Evolutionary conservation across 805 yeast genomes (phyloP), one percentile per base, ranked within the genome.

Genomic region (Saccharomycopsis olivae): DNA sequence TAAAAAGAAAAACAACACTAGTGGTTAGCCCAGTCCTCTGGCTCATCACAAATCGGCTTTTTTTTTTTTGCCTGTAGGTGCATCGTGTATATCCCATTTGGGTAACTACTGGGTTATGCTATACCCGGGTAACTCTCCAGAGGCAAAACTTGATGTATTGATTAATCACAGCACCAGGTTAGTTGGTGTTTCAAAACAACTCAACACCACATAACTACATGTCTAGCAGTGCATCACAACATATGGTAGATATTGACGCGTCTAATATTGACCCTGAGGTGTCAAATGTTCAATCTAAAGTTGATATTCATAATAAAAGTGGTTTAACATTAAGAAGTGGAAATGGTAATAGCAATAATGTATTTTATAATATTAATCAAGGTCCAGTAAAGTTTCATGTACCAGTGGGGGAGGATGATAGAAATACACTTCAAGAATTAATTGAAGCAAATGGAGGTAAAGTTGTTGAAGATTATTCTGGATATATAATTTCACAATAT

Each of bases 401-500:
- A 8, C 41, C 46, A 10, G 21, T 19, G 3, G 16, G 19, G 23
- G 49, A 49, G 17, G 36, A 40, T 2, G 38, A 47, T 24, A 33
- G 40, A 10, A 35, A 35, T 2, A 28, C 24, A 11, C 31, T 49
- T 16, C 19, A 34, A 2, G 30, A 27, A 4, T 13, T 43, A 2
- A 43, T 47, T 29, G 51, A 46, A n/a, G 35, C 31, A 3, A 34
- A 49, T 35, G 52, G 52, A 8, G 52, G 52, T 17, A 43, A 38
- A 20, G 43, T 46, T 9, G 31, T 32, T 13, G 36, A 31, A 17
- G 45, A 33, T 10, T 17, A 28, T 13, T 9, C 37, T 2, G 40
- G 40, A 13, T 38, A 39, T 27, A 23, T 40, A 3, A 41, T 49
- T 30, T 24, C 46, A 6, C 38, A 43, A 6, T 19, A 25, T 5